Percentiles rank a stretch among this genome's conserved stretches.
Evolutionary conservation across 2,329 filamentous ascomycete species (phyloP).

Genomic region (Aspergillus ochraceus): DNA sequence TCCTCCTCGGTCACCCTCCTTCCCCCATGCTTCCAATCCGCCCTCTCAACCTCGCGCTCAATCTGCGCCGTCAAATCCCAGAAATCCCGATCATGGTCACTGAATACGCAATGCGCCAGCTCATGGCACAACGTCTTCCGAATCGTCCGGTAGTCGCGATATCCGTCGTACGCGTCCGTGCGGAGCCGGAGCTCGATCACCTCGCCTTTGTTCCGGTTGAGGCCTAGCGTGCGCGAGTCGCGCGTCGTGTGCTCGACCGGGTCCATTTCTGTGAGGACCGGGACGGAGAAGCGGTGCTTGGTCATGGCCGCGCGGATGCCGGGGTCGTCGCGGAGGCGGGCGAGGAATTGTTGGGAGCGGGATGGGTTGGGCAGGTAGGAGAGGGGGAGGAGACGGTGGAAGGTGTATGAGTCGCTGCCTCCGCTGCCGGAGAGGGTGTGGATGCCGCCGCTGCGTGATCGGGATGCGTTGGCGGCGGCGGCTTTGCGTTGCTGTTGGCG

Average conservation of each 20-base stretch:
- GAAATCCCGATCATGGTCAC: constrained; percentile 81
- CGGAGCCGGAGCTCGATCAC: constrained; percentile 86
- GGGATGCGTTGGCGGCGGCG: not conserved
- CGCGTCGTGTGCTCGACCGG: constrained; percentile 79
- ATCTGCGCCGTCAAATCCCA: constrained; percentile 88
- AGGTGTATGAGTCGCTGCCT: constrained; percentile 70
- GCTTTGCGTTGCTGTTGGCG: constrained; percentile 12
- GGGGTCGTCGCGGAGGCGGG: constrained; percentile 75
- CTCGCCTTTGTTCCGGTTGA: constrained; percentile 86
- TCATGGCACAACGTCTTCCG: constrained; percentile 93
- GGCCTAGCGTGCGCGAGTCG: constrained; percentile 76
- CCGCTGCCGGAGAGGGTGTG: constrained; percentile 28
- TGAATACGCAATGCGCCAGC: constrained; percentile 85
- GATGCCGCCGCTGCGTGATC: constrained; percentile 20
- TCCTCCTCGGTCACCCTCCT: constrained; percentile 59
- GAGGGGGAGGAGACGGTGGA: constrained; percentile 73
- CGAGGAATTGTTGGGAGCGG: constrained; percentile 69
- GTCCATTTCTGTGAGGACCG: constrained; percentile 92
- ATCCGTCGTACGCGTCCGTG: constrained; percentile 94
- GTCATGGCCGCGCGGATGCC: constrained; percentile 84
- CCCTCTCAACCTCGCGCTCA: constrained; percentile 78
- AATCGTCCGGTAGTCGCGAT: constrained; percentile 88
- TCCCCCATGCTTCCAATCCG: constrained; percentile 76
- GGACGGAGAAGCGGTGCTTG: constrained; percentile 80
- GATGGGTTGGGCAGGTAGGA: constrained; percentile 74